Evolutionary conservation across 2,329 filamentous ascomycete species (phyloP).

Genomic region (Epichloe gansuensis): DNA sequence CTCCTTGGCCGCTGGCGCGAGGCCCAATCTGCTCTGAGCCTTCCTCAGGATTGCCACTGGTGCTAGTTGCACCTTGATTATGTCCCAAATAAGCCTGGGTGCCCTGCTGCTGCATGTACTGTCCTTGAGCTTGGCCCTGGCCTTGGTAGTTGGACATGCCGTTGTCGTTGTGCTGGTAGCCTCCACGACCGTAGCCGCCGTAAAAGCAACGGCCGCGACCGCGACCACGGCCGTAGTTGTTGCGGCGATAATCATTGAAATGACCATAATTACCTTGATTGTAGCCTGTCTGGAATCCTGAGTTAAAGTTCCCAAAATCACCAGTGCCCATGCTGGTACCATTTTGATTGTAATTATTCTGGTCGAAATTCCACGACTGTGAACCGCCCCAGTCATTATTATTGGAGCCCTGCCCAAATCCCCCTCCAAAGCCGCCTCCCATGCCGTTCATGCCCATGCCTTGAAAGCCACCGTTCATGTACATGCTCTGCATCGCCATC

Average conservation of each 20-base stretch:
- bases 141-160: slow-evolving; percentile 25
- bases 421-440: slow-evolving; percentile 56
- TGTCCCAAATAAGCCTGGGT: slow-evolving; percentile 7
- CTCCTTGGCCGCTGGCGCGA: slow-evolving; percentile 3
- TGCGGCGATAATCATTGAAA: slow-evolving; percentile 64
- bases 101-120: slow-evolving; percentile 17
- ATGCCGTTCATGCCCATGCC: slow-evolving; percentile 69
- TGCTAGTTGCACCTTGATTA: slow-evolving; percentile 11
- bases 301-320: slow-evolving; percentile 70
- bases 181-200: slow-evolving; percentile 43
- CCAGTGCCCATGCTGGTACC: slow-evolving; percentile 66
- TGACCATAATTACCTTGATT: slow-evolving; percentile 76
- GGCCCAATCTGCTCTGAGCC: slow-evolving; percentile 12
- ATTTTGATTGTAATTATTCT: slow-evolving; percentile 86
- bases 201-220: slow-evolving; percentile 53
- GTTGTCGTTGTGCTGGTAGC: slow-evolving; percentile 25
- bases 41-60: slow-evolving; percentile 12
- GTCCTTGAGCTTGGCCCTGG: slow-evolving; percentile 18
- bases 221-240: slow-evolving; percentile 54
- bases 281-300: slow-evolving; percentile 65
- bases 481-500: slow-evolving; percentile 60
- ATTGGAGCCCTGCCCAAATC: slow-evolving; percentile 50
- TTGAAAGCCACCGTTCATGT: slow-evolving; percentile 69
- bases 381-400: slow-evolving; percentile 72
- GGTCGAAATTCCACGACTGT: slow-evolving; percentile 71